phyloP scores from a whole-genome alignment of 257 asterid genomes.

The Vinca minor region DNA sequence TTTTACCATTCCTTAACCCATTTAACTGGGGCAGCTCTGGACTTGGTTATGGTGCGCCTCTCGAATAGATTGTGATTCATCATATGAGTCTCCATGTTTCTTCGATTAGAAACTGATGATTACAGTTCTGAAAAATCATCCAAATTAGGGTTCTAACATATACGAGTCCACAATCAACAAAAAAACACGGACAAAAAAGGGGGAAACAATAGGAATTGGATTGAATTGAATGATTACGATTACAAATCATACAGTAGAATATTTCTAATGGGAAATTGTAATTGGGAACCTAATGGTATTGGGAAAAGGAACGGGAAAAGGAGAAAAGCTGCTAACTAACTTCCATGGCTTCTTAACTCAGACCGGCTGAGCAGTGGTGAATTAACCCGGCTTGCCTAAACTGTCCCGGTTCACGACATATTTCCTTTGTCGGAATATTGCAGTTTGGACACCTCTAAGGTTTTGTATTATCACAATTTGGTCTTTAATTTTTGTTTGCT shows the following conservation, averaged over 20 bases:
- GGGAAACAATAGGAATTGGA: neutral
- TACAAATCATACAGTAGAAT: neutral
- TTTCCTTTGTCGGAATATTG: neutral
- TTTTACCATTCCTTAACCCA: constrained; percentile 86
- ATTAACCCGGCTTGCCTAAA: neutral
- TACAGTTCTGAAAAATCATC: neutral
- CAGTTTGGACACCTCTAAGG: neutral
- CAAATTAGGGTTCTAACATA: constrained; percentile 3
- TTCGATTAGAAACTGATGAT: neutral
- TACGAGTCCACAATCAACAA: neutral
- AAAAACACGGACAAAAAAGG: too few species aligned
- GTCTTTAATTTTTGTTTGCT: neutral
- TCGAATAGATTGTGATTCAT: constrained; percentile 46
- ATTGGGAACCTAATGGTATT: neutral
- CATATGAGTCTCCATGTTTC: constrained; percentile 60
- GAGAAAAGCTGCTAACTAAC: neutral
- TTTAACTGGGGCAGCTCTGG: constrained; percentile 59
- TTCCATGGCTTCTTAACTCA: constrained; percentile 13
- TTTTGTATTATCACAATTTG: neutral
- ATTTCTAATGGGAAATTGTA: neutral
- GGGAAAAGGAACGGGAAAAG: neutral
- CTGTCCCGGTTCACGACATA: neutral
- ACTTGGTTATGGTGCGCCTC: constrained; percentile 61
- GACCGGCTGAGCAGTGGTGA: constrained; percentile 1
- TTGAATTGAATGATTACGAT: neutral